Percentiles rank a stretch among this genome's conserved stretches.
Conservation (phyloP, 148 eudicot genomes). For the Selenicereus undatus region DNA sequence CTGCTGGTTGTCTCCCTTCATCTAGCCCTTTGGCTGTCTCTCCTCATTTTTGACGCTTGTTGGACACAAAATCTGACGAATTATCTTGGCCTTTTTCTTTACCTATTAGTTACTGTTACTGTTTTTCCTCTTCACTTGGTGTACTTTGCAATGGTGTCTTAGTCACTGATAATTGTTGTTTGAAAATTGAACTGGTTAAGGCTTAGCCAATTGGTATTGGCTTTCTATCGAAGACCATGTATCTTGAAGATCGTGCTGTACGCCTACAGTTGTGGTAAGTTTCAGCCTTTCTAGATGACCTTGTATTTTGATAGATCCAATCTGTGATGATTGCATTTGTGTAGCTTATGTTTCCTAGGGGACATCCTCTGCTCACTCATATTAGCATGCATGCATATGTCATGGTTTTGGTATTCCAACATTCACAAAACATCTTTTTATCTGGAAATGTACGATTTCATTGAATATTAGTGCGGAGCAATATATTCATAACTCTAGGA, state of each 20-base stretch:
- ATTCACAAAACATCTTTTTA: neutral
- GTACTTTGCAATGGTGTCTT: neutral
- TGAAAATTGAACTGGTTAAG: neutral
- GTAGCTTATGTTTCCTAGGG: neutral
- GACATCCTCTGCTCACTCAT: neutral
- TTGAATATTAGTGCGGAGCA: neutral
- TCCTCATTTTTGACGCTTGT: neutral
- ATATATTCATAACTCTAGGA: neutral
- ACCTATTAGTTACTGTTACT: neutral
- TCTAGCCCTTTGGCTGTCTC: neutral
- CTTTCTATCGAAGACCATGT: constrained; percentile 49
- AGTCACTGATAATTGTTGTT: neutral
- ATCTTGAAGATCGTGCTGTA: constrained; percentile 54
- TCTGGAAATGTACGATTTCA: neutral
- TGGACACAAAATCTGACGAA: neutral
- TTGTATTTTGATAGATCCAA: neutral
- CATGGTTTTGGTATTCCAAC: neutral
- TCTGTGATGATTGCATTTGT: neutral
- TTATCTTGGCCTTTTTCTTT: neutral
- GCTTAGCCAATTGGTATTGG: constrained; percentile 41
- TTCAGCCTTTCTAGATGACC: neutral
- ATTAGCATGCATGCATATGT: neutral
- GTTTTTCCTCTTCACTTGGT: neutral
- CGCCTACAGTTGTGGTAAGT: constrained; percentile 50
- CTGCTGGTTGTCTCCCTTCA: neutral